These are phyloP conservation scores for Thelonectria blattea DNA, from an alignment of 2,329 filamentous ascomycete genomes.

Conservation along the genomic window DNA sequence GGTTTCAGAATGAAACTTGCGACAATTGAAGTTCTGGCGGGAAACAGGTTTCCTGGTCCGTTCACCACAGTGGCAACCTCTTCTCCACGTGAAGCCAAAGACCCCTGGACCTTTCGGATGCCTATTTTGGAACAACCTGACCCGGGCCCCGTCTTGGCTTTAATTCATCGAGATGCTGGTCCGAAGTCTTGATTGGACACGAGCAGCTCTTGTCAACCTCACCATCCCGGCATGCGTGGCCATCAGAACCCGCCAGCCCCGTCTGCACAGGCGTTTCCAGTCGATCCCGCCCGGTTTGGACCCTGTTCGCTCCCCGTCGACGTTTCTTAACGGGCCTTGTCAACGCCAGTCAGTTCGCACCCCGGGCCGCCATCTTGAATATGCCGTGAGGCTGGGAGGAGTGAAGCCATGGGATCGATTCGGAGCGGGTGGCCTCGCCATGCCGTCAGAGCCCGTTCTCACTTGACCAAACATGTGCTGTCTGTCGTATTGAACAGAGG, in stretches of 20 bases:
- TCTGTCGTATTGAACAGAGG: constrained; percentile 35
- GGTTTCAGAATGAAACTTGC: constrained; percentile 31
- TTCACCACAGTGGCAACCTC: constrained; percentile 5
- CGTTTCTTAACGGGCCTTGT: constrained; percentile 28
- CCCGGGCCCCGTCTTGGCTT: constrained; percentile 11
- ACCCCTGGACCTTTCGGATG: constrained; percentile 20
- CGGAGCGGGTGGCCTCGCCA: constrained; percentile 22
- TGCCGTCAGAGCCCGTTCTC: constrained; percentile 36
- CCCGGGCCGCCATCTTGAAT: constrained; percentile 14
- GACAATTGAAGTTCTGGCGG: constrained; percentile 21
- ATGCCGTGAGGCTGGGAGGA: constrained; percentile 5
- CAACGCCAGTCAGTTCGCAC: constrained; percentile 22
- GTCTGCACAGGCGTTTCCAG: constrained; percentile 17
- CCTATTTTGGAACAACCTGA: constrained; percentile 12
- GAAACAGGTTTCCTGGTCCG: constrained; percentile 33
- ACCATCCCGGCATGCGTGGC: constrained; percentile 18
- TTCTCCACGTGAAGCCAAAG: constrained; percentile 17
- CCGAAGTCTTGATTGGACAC: constrained; percentile 30
- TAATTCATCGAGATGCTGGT: constrained; percentile 19
- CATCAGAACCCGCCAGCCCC: constrained; percentile 23
- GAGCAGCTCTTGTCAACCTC: constrained; percentile 12
- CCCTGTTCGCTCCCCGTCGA: constrained; percentile 11
- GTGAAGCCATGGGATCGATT: constrained; percentile 11
- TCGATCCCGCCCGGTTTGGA: constrained; percentile 32
- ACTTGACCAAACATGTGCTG: constrained; percentile 26